Conservation (phyloP, 1,284 basidiomycete genomes). For the Laetiporus sulphureus region DNA sequence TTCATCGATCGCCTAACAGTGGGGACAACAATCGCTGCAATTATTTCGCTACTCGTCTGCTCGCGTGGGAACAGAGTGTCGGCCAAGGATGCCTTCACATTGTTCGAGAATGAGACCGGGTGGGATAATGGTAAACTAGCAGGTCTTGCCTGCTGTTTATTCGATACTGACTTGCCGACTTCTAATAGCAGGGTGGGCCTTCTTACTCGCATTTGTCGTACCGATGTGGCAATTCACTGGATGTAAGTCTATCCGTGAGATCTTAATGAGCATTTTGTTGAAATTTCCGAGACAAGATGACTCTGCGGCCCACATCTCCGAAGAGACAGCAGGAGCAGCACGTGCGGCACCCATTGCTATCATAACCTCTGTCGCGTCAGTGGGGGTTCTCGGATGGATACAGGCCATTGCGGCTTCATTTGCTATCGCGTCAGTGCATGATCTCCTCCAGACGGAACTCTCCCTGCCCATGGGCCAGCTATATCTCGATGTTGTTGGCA, state of each 20-base stretch:
- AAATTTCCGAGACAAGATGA: constrained; percentile 36
- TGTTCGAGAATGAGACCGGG: constrained; percentile 67
- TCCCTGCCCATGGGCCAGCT: constrained; percentile 68
- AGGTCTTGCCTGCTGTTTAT: neutral
- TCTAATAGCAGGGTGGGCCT: constrained; percentile 58
- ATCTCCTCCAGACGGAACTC: constrained; percentile 40
- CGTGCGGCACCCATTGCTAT: constrained; percentile 72
- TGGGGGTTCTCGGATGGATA: constrained; percentile 55
- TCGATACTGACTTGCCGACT: neutral
- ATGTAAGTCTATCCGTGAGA: constrained; percentile 35
- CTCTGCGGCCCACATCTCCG: constrained; percentile 69
- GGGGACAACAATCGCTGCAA: constrained; percentile 39
- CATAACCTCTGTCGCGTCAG: constrained; percentile 50
- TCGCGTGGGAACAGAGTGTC: constrained; percentile 52
- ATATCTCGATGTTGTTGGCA: constrained; percentile 57
- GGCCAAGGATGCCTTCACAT: constrained; percentile 58
- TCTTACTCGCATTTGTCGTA: constrained; percentile 63
- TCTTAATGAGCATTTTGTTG: neutral
- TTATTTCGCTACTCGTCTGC: constrained; percentile 50
- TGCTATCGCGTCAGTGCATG: constrained; percentile 46
- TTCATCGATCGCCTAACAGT: constrained; percentile 7
- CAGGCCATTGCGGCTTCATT: constrained; percentile 56
- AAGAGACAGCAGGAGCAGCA: constrained; percentile 62
- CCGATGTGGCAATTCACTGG: constrained; percentile 77
- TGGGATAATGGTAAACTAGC: constrained; percentile 47